phyloP scores from a whole-genome alignment of 805 yeast genomes.

The Kuraishia capsulata region DNA sequence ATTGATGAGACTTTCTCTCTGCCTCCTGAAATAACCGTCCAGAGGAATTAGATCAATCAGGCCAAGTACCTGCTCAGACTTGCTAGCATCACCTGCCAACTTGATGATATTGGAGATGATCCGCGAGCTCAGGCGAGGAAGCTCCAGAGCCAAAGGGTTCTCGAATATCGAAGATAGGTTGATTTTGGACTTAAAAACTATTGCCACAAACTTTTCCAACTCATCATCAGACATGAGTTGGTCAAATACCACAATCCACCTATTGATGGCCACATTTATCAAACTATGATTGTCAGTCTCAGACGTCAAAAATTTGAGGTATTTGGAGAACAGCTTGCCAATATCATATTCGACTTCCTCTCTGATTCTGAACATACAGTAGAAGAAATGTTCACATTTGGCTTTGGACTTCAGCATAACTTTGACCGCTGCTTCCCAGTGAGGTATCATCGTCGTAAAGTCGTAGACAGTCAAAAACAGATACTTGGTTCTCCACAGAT shows the following conservation, averaged over 20 bases:
- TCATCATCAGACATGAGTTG: background rate
- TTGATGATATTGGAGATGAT: background rate
- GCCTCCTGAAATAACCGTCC: background rate
- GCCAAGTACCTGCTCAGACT: background rate
- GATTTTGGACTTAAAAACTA: background rate
- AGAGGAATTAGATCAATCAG: background rate
- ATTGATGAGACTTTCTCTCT: background rate
- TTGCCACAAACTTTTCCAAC: background rate
- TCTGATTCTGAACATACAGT: background rate
- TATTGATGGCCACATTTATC: background rate
- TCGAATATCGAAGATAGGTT: too few relatives aligned
- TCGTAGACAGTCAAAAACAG: background rate
- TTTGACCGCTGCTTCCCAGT: background rate
- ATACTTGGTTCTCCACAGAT: background rate
- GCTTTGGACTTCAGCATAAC: background rate
- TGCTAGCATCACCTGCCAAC: background rate
- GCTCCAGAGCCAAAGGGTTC: background rate
- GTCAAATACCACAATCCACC: background rate
- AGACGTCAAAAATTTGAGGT: background rate
- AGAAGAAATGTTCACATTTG: background rate
- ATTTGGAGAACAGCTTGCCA: background rate
- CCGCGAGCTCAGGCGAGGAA: background rate
- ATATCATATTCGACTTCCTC: background rate
- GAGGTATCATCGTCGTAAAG: background rate
- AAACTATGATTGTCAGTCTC: background rate